Conservation (phyloP, 73 alveolate species). For the Paramecium sonneborni region DNA sequence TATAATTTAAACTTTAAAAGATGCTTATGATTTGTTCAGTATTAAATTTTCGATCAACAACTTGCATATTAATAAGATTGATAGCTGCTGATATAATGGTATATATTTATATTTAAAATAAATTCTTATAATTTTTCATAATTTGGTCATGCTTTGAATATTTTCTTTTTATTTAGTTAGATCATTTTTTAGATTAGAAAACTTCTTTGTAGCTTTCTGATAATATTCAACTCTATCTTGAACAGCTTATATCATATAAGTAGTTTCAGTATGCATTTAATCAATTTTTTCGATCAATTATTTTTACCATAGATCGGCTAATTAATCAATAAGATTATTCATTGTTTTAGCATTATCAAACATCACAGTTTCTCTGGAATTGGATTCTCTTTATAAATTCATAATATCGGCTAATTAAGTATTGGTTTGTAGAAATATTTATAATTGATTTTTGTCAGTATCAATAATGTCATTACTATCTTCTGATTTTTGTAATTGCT, state of each 20-base stretch:
- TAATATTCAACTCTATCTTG: slow-evolving; percentile 48
- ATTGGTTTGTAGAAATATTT: neutral
- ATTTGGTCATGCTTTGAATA: neutral
- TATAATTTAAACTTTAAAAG: neutral
- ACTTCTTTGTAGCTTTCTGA: slow-evolving; percentile 27
- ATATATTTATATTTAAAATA: neutral
- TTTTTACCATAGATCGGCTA: slow-evolving; percentile 52
- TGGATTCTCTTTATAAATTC: neutral
- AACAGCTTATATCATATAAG: slow-evolving; percentile 27
- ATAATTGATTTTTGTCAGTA: neutral
- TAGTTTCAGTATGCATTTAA: slow-evolving; percentile 17
- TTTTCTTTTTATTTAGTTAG: neutral
- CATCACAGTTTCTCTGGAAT: neutral
- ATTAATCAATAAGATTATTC: slow-evolving; percentile 17
- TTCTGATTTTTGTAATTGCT: slow-evolving; percentile 12
- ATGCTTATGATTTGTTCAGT: neutral
- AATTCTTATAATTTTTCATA: slow-evolving; percentile 43
- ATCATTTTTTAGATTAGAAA: neutral
- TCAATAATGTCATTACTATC: slow-evolving; percentile 37
- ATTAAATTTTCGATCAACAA: neutral
- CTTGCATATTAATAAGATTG: neutral
- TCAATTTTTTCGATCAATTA: slow-evolving; percentile 48
- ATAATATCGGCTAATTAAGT: neutral
- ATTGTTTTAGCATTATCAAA: slow-evolving; percentile 39
- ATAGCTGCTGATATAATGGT: neutral